phyloP scores from a whole-genome alignment of 2,329 filamentous ascomycete species.

The Xylaria hypoxylon region DNA sequence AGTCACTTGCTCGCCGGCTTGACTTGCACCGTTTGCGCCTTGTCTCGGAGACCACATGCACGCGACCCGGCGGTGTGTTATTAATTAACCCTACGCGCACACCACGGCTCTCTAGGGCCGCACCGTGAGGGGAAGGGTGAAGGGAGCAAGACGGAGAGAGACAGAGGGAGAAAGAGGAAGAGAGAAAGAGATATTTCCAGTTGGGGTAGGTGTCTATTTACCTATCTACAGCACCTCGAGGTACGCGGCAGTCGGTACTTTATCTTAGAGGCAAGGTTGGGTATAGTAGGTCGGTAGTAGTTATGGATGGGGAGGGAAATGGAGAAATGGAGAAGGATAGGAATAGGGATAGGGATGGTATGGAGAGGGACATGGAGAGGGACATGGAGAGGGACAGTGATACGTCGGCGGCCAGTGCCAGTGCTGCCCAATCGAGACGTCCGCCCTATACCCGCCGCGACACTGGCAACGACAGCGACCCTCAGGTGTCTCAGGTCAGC shows the following conservation, averaged over 20 bases:
- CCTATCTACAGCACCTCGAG: background rate
- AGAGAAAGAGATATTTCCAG: slow-evolving; percentile 17
- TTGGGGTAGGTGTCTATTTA: slow-evolving; percentile 23
- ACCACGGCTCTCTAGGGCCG: slow-evolving; percentile 13
- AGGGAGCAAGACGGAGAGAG: too few relatives aligned
- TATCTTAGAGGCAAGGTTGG: background rate
- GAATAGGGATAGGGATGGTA: slow-evolving; percentile 34
- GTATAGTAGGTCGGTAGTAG: slow-evolving; percentile 12
- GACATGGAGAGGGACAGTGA: slow-evolving; percentile 58
- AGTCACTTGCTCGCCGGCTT: slow-evolving; percentile 16
- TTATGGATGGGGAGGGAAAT: slow-evolving; percentile 36
- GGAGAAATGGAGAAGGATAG: slow-evolving; percentile 32
- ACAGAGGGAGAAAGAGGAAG: slow-evolving; percentile 3
- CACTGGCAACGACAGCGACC: slow-evolving; percentile 48
- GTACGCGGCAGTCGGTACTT: slow-evolving; percentile 15
- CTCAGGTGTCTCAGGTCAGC: slow-evolving; percentile 51
- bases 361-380: slow-evolving; percentile 26
- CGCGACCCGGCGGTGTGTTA: slow-evolving; percentile 12
- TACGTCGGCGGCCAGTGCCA: slow-evolving; percentile 61
- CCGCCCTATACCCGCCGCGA: slow-evolving; percentile 54
- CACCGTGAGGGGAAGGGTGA: slow-evolving; percentile 1
- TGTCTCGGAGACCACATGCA: slow-evolving; percentile 18
- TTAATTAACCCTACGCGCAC: slow-evolving; percentile 25
- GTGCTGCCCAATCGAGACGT: slow-evolving; percentile 67
- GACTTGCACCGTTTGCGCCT: slow-evolving; percentile 19